Conservation (phyloP, 306 rosid genomes). For the Prosopis cineraria region DNA sequence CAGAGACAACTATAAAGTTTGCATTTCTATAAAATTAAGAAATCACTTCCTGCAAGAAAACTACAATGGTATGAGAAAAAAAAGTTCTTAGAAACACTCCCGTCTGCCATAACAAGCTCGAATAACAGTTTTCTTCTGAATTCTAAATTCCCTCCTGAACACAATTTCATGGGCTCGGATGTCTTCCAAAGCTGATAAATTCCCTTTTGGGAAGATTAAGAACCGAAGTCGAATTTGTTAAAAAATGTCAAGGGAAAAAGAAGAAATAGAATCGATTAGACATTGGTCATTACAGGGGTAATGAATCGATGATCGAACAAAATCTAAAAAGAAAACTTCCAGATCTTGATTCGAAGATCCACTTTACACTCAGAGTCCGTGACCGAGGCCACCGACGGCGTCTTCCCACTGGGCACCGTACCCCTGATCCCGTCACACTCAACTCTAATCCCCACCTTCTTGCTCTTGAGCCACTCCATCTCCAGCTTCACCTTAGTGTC, state of each 20-base stretch:
- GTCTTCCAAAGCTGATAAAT: slow-evolving; percentile 18
- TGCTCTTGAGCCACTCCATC: slow-evolving; percentile 68
- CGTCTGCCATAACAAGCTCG: slow-evolving; percentile 43
- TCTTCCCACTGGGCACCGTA: slow-evolving; percentile 67
- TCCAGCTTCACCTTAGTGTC: slow-evolving; percentile 82
- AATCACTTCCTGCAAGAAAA: slow-evolving; percentile 43
- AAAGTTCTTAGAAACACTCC: slow-evolving; percentile 13
- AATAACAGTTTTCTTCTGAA: not conserved
- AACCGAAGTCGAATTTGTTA: not conserved
- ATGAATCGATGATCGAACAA: slow-evolving; percentile 19
- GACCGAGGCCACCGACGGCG: slow-evolving; percentile 76
- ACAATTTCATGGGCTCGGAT: not conserved
- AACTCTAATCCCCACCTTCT: slow-evolving; percentile 85
- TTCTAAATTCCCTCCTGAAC: slow-evolving; percentile 35
- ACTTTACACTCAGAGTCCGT: slow-evolving; percentile 77
- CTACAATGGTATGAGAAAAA: not conserved
- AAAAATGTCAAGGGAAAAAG: slow-evolving; percentile 21
- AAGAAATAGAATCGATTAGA: slow-evolving; percentile 32
- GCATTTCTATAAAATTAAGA: slow-evolving; percentile 33
- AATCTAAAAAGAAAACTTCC: slow-evolving; percentile 75
- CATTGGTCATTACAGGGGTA: slow-evolving; percentile 40
- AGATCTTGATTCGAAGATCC: slow-evolving; percentile 97
- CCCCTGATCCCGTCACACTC: slow-evolving; percentile 71
- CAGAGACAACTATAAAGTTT: slow-evolving; percentile 33
- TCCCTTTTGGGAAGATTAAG: not conserved